Evolutionary conservation across 768 basidiomycete species (phyloP).

Genomic region (Sistotremastrum suecicum): DNA sequence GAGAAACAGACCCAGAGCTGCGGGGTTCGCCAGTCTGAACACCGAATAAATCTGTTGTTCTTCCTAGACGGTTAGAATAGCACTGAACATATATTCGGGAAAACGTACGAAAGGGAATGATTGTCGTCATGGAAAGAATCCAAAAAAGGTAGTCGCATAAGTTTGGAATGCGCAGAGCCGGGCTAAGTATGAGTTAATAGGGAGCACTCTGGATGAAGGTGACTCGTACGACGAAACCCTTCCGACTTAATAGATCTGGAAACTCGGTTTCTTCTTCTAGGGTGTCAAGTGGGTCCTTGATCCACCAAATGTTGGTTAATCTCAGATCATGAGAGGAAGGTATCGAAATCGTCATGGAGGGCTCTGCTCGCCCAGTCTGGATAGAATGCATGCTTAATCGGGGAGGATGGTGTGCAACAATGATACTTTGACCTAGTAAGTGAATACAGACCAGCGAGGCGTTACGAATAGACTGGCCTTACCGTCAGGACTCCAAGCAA

Average conservation of each 20-base stretch:
- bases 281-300: constrained; percentile 20
- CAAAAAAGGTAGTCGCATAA: constrained; percentile 55
- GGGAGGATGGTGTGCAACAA: constrained; percentile 56
- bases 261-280: constrained; percentile 25
- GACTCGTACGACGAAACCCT: constrained; percentile 41
- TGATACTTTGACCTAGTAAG: constrained; percentile 49
- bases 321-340: constrained; percentile 9
- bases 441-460: constrained; percentile 1
- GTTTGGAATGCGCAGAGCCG: constrained; percentile 60
- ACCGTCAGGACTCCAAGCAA: constrained; percentile 83
- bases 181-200: constrained; percentile 33
- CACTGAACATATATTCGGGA: constrained; percentile 2
- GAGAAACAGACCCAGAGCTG: constrained; percentile 21
- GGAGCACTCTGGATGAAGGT: constrained; percentile 3
- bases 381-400: constrained; percentile 60
- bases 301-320: constrained; percentile 62
- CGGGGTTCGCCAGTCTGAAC: constrained; percentile 58
- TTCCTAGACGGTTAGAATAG: constrained; percentile 18
- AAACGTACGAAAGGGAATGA: constrained; percentile 46
- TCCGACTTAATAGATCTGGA: constrained; percentile 66
- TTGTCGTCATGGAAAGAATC: constrained; percentile 57
- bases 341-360: constrained; percentile 26
- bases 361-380: constrained; percentile 54
- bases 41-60: constrained; percentile 68
- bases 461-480: constrained; percentile 9